These are phyloP conservation scores for Podaxis rugospora DNA, from an alignment of 768 basidiomycete species.

Conservation along the genomic window DNA sequence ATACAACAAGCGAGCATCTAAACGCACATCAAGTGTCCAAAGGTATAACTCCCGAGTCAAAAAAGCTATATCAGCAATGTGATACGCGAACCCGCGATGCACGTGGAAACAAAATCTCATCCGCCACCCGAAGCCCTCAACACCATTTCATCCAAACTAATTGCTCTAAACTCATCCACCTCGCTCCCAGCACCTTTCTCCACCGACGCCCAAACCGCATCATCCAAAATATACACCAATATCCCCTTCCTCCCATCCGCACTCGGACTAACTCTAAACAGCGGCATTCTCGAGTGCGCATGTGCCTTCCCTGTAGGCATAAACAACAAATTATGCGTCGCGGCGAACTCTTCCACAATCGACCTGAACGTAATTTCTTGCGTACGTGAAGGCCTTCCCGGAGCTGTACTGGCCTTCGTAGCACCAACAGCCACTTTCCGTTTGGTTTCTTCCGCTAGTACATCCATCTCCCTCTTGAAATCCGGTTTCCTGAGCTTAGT, in stretches of 20 bases:
- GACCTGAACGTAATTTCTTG: slow-evolving; percentile 90
- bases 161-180: slow-evolving; percentile 64
- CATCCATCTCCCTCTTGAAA: slow-evolving; percentile 42
- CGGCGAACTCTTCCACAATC: slow-evolving; percentile 88
- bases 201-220: slow-evolving; percentile 85
- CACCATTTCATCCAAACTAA: slow-evolving; percentile 89
- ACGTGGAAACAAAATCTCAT: background rate
- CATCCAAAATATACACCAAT: slow-evolving; percentile 85
- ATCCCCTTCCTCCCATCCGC: slow-evolving; percentile 85
- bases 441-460: slow-evolving; percentile 2
- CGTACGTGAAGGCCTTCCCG: slow-evolving; percentile 44
- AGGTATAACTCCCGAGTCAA: too few relatives aligned
- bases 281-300: slow-evolving; percentile 80
- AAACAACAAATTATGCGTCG: slow-evolving; percentile 83
- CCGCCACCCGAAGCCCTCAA: slow-evolving; percentile 35
- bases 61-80: background rate
- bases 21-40: too few relatives aligned
- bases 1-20: too few relatives aligned
- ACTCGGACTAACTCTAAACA: slow-evolving; percentile 77
- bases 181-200: slow-evolving; percentile 41
- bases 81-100: background rate
- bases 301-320: slow-evolving; percentile 85
- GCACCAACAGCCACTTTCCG: background rate
- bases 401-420: slow-evolving; percentile 22
- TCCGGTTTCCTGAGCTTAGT: slow-evolving; percentile 66